phyloP scores from a whole-genome alignment of 495 filamentous ascomycete species.

The Aspergillus leporis region DNA sequence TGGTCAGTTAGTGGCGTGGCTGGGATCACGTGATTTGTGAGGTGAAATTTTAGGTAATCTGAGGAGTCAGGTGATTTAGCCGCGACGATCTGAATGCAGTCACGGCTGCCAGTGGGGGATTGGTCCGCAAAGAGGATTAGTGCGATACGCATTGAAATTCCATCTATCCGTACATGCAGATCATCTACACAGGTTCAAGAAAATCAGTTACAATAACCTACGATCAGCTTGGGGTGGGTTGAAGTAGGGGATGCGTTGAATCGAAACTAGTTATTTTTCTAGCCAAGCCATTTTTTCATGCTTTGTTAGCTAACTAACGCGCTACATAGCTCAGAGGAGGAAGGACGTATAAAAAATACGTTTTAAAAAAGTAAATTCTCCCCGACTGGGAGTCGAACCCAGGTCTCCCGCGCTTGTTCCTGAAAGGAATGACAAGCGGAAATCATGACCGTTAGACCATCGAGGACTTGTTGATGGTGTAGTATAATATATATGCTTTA shows the following conservation, averaged over 20 bases:
- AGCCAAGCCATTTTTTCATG: too few relatives aligned
- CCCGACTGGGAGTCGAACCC: constrained; percentile 6
- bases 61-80: background rate
- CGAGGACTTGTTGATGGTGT: constrained; percentile 19
- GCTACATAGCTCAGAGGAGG: background rate
- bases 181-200: too few relatives aligned
- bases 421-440: constrained; percentile 36
- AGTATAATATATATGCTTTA: background rate
- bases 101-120: too few relatives aligned
- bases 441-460: constrained; percentile 48
- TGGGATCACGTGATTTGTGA: constrained; percentile 25
- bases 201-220: too few relatives aligned
- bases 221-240: too few relatives aligned
- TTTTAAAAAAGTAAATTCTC: background rate
- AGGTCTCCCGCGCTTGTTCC: constrained; percentile 5
- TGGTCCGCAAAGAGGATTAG: constrained; percentile 28
- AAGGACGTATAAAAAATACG: background rate
- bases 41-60: background rate
- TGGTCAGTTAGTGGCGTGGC: constrained; percentile 17
- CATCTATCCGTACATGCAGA: too few relatives aligned
- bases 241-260: too few relatives aligned
- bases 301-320: too few relatives aligned
- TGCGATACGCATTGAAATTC: background rate
- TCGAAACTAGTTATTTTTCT: background rate
- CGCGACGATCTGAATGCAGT: background rate